These are phyloP conservation scores for Acacia acuminata DNA, from an alignment of 306 rosid genomes.

Conservation along the genomic window DNA sequence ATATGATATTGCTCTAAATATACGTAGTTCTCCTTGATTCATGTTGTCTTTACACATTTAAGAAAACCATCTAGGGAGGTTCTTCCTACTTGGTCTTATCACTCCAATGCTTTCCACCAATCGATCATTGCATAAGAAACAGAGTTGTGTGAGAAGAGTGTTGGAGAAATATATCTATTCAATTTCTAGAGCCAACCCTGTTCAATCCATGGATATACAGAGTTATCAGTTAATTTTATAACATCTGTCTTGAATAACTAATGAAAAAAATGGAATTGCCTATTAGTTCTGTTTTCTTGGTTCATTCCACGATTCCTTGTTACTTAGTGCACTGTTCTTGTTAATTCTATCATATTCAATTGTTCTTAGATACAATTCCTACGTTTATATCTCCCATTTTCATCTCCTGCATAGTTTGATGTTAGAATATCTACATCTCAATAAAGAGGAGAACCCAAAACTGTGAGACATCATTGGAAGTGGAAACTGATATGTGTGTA, in stretches of 20 bases:
- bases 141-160: neutral
- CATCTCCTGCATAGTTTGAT: neutral
- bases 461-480: neutral
- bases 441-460: neutral
- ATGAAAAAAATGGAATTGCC: neutral
- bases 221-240: neutral
- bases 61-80: neutral
- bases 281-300: neutral
- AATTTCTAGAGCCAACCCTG: neutral
- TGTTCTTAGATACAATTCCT: neutral
- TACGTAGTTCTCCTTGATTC: neutral
- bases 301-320: neutral
- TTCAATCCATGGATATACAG: neutral
- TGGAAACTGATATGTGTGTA: neutral
- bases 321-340: neutral
- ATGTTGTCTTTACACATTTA: neutral
- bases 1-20: neutral
- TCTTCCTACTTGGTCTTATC: neutral
- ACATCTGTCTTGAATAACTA: neutral
- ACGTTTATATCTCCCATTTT: neutral
- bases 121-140: neutral
- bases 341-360: neutral
- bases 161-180: neutral
- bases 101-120: neutral
- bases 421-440: neutral